These are phyloP conservation scores for Penicillium sp. DNA, from an alignment of 2,329 filamentous ascomycete species.

Conservation along the genomic window DNA sequence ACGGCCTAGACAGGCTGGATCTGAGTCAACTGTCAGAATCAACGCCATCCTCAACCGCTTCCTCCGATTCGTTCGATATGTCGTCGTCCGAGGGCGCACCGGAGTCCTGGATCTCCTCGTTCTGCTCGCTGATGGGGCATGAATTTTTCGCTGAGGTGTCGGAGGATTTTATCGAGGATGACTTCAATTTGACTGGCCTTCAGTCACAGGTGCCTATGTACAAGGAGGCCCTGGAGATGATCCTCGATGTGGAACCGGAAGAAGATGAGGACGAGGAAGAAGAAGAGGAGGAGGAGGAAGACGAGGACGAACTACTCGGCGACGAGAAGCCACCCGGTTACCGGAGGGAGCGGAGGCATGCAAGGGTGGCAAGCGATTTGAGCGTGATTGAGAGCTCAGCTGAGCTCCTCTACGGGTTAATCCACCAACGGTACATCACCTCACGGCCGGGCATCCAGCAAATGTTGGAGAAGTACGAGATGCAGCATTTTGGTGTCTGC, in stretches of 20 bases:
- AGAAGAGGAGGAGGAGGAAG: constrained; percentile 71
- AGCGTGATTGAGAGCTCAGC: constrained; percentile 96
- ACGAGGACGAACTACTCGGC: constrained; percentile 69
- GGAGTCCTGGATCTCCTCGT: constrained; percentile 98
- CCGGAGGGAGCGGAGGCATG: constrained; percentile 72
- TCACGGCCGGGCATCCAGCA: constrained; percentile 95
- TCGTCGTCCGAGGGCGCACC: constrained; percentile 55
- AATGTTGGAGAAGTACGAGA: constrained; percentile 99
- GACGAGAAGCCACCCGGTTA: constrained; percentile 54
- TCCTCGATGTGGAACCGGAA: constrained; percentile 95
- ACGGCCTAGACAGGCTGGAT: constrained; percentile 55
- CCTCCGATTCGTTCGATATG: constrained; percentile 48
- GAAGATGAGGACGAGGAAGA: constrained; percentile 74
- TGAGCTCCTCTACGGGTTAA: constrained; percentile 97
- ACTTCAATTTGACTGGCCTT: constrained; percentile 96
- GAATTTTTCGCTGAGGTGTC: constrained; percentile 99
- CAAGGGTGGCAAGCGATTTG: constrained; percentile 87
- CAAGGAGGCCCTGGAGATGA: constrained; percentile 99
- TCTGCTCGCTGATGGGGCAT: constrained; percentile 92
- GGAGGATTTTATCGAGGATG: constrained; percentile 99
- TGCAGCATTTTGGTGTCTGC: constrained; percentile 93
- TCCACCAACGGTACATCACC: constrained; percentile 98
- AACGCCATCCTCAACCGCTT: constrained; percentile 43
- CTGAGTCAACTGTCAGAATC: constrained; percentile 52
- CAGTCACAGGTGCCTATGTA: constrained; percentile 98